Percentiles rank a stretch among this genome's conserved stretches.
Conservation (phyloP, 1,284 basidiomycete genomes). For the Xanthoconium separans region DNA sequence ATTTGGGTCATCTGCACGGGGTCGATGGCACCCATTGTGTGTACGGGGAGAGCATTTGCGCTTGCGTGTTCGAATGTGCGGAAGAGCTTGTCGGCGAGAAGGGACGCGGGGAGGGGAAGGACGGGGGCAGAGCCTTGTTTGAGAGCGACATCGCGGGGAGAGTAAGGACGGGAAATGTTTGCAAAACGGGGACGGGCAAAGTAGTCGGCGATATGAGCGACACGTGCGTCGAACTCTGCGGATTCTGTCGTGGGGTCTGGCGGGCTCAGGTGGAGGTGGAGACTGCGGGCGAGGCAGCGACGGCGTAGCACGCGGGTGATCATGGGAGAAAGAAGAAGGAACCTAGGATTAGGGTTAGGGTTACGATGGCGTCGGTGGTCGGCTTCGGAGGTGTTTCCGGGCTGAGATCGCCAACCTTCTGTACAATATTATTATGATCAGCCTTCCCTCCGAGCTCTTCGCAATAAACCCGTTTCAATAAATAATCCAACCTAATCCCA, state of each 20-base stretch:
- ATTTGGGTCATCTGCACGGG: conserved; percentile 97
- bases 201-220: conserved; percentile 67
- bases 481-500: conserved; percentile 22
- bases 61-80: conserved; percentile 63
- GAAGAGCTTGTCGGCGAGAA: conserved; percentile 84
- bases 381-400: conserved; percentile 14
- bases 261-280: conserved; percentile 60
- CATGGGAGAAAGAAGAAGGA: conserved; percentile 10
- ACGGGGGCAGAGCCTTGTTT: conserved; percentile 89
- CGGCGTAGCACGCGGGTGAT: conserved; percentile 10
- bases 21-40: conserved; percentile 89
- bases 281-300: conserved; percentile 13
- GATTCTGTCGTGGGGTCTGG: conserved; percentile 66
- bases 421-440: neutral
- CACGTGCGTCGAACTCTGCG: conserved; percentile 62
- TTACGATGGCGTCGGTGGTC: conserved; percentile 18
- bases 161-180: conserved; percentile 75
- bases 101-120: conserved; percentile 71
- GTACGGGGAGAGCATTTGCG: conserved; percentile 66
- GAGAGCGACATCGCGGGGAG: conserved; percentile 74
- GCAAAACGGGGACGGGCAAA: conserved; percentile 77
- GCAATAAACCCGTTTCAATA: conserved; percentile 22
- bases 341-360: conserved; percentile 36
- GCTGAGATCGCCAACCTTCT: conserved; percentile 11
- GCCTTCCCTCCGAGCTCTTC: conserved; percentile 24